Evolutionary conservation across 192 early-diverging fungal genomes (phyloP).

Genomic region (Coemansia sp.): DNA sequence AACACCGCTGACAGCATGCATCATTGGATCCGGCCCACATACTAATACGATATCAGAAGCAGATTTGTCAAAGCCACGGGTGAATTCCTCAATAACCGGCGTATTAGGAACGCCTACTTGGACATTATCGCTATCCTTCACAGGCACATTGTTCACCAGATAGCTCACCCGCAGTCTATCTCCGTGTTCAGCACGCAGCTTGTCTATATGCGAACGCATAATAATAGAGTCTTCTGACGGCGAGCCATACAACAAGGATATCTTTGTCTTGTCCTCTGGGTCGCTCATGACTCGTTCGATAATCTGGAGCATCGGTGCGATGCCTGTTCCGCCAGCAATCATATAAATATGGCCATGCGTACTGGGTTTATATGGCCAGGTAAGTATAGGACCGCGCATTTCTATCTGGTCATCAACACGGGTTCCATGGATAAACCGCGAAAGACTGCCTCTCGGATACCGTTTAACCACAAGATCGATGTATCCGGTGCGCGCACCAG

Average conservation of each 20-base stretch:
- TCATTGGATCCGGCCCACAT: conserved; percentile 42
- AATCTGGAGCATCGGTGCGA: conserved; percentile 71
- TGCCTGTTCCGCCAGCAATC: conserved; percentile 81
- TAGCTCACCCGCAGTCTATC: no score
- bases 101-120: no score
- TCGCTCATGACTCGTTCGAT: conserved; percentile 56
- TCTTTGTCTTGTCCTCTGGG: conserved; percentile 40
- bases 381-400: conserved; percentile 66
- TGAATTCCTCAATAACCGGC: no score
- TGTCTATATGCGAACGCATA: conserved; percentile 23
- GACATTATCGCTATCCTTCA: no score
- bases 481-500: conserved; percentile 33
- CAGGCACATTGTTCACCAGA: no score
- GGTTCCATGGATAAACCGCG: conserved; percentile 61
- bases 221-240: conserved; percentile 57
- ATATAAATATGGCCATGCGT: conserved; percentile 30
- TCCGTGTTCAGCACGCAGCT: no score
- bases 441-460: conserved; percentile 67
- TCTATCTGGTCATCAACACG: conserved; percentile 60
- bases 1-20: conserved; percentile 59
- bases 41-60: no score
- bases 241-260: conserved; percentile 38
- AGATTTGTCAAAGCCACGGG: no score
- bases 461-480: conserved; percentile 70
- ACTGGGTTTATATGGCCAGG: conserved; percentile 43